Conservation (phyloP, 2,329 filamentous ascomycete species). For the Trichophyton schoenleinii region DNA sequence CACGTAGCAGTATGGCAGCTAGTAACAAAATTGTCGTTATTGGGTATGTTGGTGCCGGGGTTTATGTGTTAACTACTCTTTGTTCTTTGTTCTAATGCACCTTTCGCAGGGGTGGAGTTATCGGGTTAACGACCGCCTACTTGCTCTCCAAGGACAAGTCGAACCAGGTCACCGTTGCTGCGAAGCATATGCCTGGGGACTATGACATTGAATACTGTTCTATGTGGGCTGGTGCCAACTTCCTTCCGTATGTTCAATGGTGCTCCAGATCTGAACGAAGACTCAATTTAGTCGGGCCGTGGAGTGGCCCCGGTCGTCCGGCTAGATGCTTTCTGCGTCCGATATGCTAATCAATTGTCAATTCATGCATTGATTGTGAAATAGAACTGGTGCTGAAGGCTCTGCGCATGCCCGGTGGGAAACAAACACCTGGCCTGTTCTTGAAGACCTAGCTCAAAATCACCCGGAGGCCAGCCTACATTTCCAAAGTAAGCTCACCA, state of each 20-base stretch:
- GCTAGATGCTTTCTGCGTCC: neutral
- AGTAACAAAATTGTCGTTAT: slow-evolving; percentile 29
- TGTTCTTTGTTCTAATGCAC: neutral
- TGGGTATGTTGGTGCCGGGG: slow-evolving; percentile 20
- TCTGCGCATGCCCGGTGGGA: slow-evolving; percentile 42
- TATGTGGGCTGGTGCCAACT: slow-evolving; percentile 78
- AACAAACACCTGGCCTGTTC: slow-evolving; percentile 50
- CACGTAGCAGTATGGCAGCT: slow-evolving; percentile 5
- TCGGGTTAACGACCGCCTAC: slow-evolving; percentile 53
- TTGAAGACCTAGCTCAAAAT: slow-evolving; percentile 48
- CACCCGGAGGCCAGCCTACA: slow-evolving; percentile 69
- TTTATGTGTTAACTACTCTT: neutral
- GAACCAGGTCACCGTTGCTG: slow-evolving; percentile 56
- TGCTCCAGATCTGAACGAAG: too few species aligned
- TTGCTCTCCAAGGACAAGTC: slow-evolving; percentile 44
- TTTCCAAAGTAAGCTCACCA: slow-evolving; percentile 47
- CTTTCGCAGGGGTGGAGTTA: slow-evolving; percentile 46
- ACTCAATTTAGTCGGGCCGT: neutral
- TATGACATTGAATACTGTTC: slow-evolving; percentile 85
- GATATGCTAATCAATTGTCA: neutral
- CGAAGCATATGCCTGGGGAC: slow-evolving; percentile 88
- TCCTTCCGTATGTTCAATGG: slow-evolving; percentile 49
- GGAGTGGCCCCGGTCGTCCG: neutral
- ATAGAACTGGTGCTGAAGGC: slow-evolving; percentile 29
- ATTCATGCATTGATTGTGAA: neutral